Conservation (phyloP, 2,329 filamentous ascomycete genomes). For the Alternaria solani region DNA sequence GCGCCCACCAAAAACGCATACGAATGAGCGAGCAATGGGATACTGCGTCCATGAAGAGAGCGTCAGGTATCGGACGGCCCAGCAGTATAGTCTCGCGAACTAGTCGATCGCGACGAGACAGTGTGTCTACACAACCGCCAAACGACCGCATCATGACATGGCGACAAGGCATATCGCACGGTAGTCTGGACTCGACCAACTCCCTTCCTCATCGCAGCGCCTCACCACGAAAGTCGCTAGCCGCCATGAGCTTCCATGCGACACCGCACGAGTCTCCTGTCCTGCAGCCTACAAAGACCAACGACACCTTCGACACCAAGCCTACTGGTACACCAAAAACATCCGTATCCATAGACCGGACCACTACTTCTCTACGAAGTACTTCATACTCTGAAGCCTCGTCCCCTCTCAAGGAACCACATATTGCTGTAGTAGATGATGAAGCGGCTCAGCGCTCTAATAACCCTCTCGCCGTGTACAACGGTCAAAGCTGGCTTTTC, state of each 20-base stretch:
- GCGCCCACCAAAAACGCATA: constrained; percentile 77
- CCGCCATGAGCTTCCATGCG: constrained; percentile 28
- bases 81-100: constrained; percentile 67
- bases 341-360: constrained; percentile 23
- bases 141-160: constrained; percentile 87
- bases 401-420: constrained; percentile 9
- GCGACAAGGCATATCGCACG: constrained; percentile 74
- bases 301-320: constrained; percentile 23
- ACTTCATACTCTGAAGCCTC: constrained; percentile 21
- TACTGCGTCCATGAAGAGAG: constrained; percentile 72
- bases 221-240: constrained; percentile 58
- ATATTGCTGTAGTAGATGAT: constrained; percentile 10
- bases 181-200: constrained; percentile 55
- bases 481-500: constrained; percentile 62
- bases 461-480: constrained; percentile 60
- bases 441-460: background rate
- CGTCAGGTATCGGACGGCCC: constrained; percentile 61
- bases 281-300: constrained; percentile 20
- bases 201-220: constrained; percentile 50
- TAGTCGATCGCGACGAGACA: constrained; percentile 57
- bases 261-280: constrained; percentile 27
- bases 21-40: constrained; percentile 75
- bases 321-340: constrained; percentile 32
- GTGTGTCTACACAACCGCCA: constrained; percentile 57
- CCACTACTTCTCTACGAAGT: constrained; percentile 17